These are phyloP conservation scores for Porphyra umbilicalis DNA, from an alignment of 31 red algal species.

Conservation along the genomic window DNA sequence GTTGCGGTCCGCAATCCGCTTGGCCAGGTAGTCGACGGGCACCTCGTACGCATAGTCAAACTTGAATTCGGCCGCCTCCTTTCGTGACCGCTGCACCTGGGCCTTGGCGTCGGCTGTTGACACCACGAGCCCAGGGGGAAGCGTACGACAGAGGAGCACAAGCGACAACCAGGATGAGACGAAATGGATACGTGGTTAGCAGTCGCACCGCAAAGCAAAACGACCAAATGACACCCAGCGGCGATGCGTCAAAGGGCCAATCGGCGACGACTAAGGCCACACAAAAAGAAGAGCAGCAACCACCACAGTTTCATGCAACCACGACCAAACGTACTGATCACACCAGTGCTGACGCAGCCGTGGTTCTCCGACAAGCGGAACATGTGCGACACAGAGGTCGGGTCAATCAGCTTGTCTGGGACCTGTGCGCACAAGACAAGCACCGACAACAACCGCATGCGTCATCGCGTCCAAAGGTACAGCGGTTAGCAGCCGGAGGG, in stretches of 20 bases:
- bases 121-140: no score
- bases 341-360: slow-evolving; percentile 77
- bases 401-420: slow-evolving; percentile 91
- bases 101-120: slow-evolving; percentile 62
- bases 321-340: slow-evolving; percentile 20
- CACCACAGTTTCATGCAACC: not conserved
- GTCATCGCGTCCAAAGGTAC: not conserved
- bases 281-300: not conserved
- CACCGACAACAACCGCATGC: not conserved
- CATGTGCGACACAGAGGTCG: slow-evolving; percentile 71
- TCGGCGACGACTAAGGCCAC: not conserved
- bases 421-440: slow-evolving; percentile 8
- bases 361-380: slow-evolving; percentile 76
- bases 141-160: no score
- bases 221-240: no score
- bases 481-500: no score
- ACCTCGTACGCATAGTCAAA: slow-evolving; percentile 93
- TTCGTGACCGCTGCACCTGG: slow-evolving; percentile 68
- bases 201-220: no score
- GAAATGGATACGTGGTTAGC: no score
- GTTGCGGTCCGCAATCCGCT: slow-evolving; percentile 84
- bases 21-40: slow-evolving; percentile 84
- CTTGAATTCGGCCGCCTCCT: slow-evolving; percentile 84
- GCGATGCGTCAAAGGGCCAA: no score
- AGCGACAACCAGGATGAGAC: no score